Evolutionary conservation across 192 early-diverging fungal species (phyloP).

Genomic region (Entrophospora sp.): DNA sequence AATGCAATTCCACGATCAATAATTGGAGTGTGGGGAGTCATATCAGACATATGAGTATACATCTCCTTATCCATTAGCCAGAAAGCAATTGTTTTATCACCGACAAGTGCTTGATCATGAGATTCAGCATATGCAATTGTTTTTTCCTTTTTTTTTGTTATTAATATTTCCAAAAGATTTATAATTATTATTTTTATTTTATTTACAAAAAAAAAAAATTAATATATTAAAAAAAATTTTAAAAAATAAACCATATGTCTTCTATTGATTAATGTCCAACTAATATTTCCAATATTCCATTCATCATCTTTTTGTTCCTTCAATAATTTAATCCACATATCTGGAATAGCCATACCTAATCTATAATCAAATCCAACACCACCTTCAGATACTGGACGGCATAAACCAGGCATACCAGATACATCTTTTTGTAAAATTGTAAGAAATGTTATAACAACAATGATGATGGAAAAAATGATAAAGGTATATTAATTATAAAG

Average conservation of each 20-base stretch:
- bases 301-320: conserved; percentile 88
- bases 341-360: conserved; percentile 91
- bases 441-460: background rate
- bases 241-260: conserved; percentile 55
- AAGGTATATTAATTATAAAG: background rate
- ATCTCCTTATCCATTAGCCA: conserved; percentile 99
- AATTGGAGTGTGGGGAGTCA: conserved; percentile 70
- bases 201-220: too few species aligned
- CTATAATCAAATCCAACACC: conserved; percentile 97
- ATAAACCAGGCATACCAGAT: conserved; percentile 97
- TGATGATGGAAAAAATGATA: background rate
- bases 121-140: conserved; percentile 92
- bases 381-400: conserved; percentile 76
- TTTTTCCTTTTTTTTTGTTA: too few species aligned
- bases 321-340: conserved; percentile 98
- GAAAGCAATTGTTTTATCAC: conserved; percentile 97
- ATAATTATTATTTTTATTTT: too few species aligned
- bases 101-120: conserved; percentile 97
- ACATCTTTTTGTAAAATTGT: conserved; percentile 55
- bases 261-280: conserved; percentile 82
- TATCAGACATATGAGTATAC: conserved; percentile 90
- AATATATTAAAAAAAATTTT: background rate
- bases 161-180: too few species aligned
- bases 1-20: conserved; percentile 91
- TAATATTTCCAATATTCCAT: conserved; percentile 84